Evolutionary conservation across 192 early-diverging fungal genomes (phyloP), one percentile per base, ranked within the genome.

Genomic region (Glomus cerebriforme): DNA sequence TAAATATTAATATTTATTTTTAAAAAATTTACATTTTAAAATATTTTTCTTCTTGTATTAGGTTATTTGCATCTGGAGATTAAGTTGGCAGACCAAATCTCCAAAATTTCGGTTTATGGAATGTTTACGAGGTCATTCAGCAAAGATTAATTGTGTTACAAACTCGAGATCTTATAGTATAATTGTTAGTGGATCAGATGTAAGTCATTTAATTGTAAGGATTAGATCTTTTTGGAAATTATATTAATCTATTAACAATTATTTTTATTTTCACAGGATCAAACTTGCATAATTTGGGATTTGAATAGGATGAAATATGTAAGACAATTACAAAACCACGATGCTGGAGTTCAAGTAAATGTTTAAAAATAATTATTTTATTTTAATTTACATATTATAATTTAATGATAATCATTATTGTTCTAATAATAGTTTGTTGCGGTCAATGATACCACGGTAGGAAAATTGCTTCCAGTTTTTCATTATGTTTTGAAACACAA

Each of bases 231-330:
- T 8, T 13, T 47, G 0, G 0, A 24, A 58, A 22, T 31, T 59
- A 7, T 2, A 31, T 31, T 73, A 27, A 54, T 74, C 39, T 43
- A 47, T 54, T 15, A 37, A 74, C 71, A 9, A 27, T 65, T 58
- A 35, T 62, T 59, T 71, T 37, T 39, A 32, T 59, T 49, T 79
- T 75, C 69, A 17, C 65, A 92, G 84, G 91, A 92, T 79, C 85
- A 87, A 78, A 88, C 86, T 27, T 87, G 84, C 10, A 88, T 92
- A 67, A 73, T 92, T 9, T 92, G 91, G 91, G 91, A 92, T 80
- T 75, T 92, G 58, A 92, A 92, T 39, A 83, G 91, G 68, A 81
- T 85, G 80, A 88, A 85, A 32, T 92, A 90, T 77, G 89, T 92
- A 32, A 83, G 88, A n/a, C 86, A 87, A 22, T 66, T 92, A 1